These are phyloP conservation scores for Xylariaceae sp. DNA, from an alignment of 2,329 filamentous ascomycete species.

Conservation along the genomic window DNA sequence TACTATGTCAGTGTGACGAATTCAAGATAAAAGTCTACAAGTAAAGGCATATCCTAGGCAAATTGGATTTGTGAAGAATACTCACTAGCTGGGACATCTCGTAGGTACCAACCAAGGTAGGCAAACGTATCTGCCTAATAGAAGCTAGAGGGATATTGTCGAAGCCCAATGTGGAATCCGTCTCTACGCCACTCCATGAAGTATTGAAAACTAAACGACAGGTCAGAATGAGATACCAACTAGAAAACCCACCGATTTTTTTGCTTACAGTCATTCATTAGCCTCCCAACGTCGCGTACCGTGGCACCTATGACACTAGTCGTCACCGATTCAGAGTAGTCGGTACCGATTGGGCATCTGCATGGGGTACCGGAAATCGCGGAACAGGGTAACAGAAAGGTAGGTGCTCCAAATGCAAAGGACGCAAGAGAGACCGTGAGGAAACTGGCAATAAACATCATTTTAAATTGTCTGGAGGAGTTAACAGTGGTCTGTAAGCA, in stretches of 20 bases:
- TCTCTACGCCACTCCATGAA: slow-evolving; percentile 6
- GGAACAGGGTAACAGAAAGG: slow-evolving; percentile 16
- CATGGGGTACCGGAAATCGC: slow-evolving; percentile 21
- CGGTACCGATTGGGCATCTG: slow-evolving; percentile 15
- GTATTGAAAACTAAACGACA: slow-evolving; percentile 11
- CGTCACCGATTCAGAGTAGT: slow-evolving; percentile 22
- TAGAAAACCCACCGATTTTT: background rate
- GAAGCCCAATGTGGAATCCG: slow-evolving; percentile 7
- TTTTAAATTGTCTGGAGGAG: background rate
- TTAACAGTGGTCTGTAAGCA: background rate
- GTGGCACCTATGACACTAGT: slow-evolving; percentile 14
- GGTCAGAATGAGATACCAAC: background rate
- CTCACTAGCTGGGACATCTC: slow-evolving; percentile 16
- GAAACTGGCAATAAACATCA: slow-evolving; percentile 8
- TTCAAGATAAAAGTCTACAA: background rate
- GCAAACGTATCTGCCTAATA: slow-evolving; percentile 4
- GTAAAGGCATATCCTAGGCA: background rate
- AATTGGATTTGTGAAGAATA: no score
- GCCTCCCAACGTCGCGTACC: slow-evolving; percentile 2
- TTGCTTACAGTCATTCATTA: slow-evolving; percentile 24
- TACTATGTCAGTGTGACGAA: background rate
- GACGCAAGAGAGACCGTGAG: slow-evolving; percentile 5
- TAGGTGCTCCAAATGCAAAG: background rate
- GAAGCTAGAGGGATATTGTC: slow-evolving; percentile 19
- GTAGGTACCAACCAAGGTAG: slow-evolving; percentile 14